Evolutionary conservation across 2,329 filamentous ascomycete species (phyloP).

Genomic region (Stromatinia cepivora): DNA sequence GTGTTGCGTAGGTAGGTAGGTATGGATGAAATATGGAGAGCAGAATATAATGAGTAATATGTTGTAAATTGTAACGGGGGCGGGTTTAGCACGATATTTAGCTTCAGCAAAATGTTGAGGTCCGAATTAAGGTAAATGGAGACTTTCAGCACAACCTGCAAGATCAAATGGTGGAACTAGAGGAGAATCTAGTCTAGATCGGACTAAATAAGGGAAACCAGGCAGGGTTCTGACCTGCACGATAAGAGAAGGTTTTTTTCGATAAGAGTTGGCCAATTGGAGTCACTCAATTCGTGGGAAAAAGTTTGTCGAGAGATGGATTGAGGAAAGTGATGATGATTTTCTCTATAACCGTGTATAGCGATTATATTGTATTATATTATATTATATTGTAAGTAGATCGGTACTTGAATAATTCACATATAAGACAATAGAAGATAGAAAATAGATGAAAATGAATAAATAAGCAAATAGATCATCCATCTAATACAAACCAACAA

Average conservation of each 20-base stretch:
- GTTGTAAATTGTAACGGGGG: neutral
- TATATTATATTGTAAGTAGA: neutral
- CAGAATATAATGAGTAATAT: constrained; percentile 6
- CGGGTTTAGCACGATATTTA: neutral
- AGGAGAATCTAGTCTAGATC: constrained; percentile 6
- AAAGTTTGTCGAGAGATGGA: neutral
- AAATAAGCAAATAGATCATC: constrained; percentile 8
- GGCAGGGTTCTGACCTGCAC: neutral
- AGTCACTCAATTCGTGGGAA: neutral
- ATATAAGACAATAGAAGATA: neutral
- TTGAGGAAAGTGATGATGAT: neutral
- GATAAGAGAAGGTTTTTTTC: constrained; percentile 5
- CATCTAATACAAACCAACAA: neutral
- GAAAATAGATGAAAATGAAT: neutral
- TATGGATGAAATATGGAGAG: neutral
- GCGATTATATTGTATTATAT: neutral
- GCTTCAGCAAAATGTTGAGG: constrained; percentile 15
- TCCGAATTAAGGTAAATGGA: neutral
- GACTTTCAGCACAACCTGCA: neutral
- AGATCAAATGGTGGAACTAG: neutral
- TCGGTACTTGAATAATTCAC: too few species aligned
- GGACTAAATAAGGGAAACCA: neutral
- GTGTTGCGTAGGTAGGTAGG: constrained; percentile 1
- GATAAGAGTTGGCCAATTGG: constrained; percentile 18
- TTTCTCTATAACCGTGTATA: neutral